Conservation (phyloP, 2,329 filamentous ascomycete genomes). For the Exophiala calicioides region DNA sequence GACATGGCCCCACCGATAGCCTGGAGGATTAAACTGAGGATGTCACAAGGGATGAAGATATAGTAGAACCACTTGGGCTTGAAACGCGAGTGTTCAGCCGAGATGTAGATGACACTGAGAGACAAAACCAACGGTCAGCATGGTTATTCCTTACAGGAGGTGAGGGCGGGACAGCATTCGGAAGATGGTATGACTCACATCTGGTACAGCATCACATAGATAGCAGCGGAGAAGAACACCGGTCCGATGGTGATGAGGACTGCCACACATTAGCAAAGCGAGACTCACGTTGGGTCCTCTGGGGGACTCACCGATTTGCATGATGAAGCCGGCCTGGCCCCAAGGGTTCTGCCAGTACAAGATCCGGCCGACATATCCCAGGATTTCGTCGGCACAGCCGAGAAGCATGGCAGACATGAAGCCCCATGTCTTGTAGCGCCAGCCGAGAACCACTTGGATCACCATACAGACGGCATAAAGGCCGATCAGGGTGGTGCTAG, state of each 20-base stretch:
- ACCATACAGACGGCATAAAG: conserved; percentile 47
- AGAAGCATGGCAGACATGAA: conserved; percentile 54
- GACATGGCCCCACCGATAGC: conserved; percentile 44
- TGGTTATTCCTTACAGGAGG: conserved; percentile 27
- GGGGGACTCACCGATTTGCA: conserved; percentile 63
- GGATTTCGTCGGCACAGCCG: conserved; percentile 59
- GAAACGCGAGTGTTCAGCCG: conserved; percentile 44
- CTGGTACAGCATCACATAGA: conserved; percentile 64
- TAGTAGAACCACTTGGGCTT: conserved; percentile 38
- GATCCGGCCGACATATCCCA: conserved; percentile 65
- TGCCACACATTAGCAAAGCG: too few relatives aligned
- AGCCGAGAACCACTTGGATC: conserved; percentile 41
- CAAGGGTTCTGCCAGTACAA: conserved; percentile 61
- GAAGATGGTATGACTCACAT: conserved; percentile 32
- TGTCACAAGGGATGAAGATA: conserved; percentile 45
- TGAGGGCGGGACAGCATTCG: too few relatives aligned
- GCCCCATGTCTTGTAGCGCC: conserved; percentile 41
- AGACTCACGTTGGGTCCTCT: too few relatives aligned
- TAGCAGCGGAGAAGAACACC: conserved; percentile 62
- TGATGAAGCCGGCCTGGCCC: conserved; percentile 60
- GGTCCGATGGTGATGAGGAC: conserved; percentile 60
- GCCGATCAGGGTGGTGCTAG: conserved; percentile 45
- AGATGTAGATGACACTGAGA: conserved; percentile 41
- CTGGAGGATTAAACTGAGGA: conserved; percentile 46
- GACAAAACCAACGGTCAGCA: conserved; percentile 1